Evolutionary conservation across 2,329 filamentous ascomycete genomes (phyloP), one percentile per base, ranked within the genome.

Genomic region (Fusarium xyrophilum): DNA sequence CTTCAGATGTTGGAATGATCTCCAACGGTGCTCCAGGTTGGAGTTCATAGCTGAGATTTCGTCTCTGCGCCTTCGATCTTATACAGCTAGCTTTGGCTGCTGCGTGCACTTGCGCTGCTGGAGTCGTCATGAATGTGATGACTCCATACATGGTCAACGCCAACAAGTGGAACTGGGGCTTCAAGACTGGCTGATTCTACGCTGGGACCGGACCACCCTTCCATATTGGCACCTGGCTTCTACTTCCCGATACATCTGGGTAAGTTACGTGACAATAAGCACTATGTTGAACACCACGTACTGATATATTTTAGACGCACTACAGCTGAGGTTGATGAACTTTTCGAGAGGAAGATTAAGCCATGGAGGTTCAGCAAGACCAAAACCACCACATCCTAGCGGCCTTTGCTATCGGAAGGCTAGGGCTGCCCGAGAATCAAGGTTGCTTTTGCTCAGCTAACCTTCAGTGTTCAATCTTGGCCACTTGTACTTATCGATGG

Each of bases 21-120:
- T 30, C 59, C 3, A 62, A 62, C 15, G 59, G 59, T 1, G 59
- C 59, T 8, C 71, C 73, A 2, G 74, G 74, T 7, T 77, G 73
- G 70, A 74, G 74, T 75, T 75, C 44, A 73, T 76, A 36, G 76
- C 72, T 35, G 80, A 80, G 57, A 78, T 80, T 12, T 79, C 79
- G 0, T 76, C 79, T 0, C 76, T 77, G 17, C 73, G 77, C 7
- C 68, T 79, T 6, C 74, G 77, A 1, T 72, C 74, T 1, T 75
- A 75, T 21, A 79, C 77, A 0, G 73, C 77, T 7, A 76, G 76
- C 0, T 54, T 54, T 13, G 73, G 72, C n/a, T 19, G 74, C 76
- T 1, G 75, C 77, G 1, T 5, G 73, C 64, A 28, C 71, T 59
- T 17, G 72, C 65, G 21, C 74, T 60, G n/a, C 71, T 52, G 60